Conservation (phyloP, 768 basidiomycete species). For the Leccinum variicolor region DNA sequence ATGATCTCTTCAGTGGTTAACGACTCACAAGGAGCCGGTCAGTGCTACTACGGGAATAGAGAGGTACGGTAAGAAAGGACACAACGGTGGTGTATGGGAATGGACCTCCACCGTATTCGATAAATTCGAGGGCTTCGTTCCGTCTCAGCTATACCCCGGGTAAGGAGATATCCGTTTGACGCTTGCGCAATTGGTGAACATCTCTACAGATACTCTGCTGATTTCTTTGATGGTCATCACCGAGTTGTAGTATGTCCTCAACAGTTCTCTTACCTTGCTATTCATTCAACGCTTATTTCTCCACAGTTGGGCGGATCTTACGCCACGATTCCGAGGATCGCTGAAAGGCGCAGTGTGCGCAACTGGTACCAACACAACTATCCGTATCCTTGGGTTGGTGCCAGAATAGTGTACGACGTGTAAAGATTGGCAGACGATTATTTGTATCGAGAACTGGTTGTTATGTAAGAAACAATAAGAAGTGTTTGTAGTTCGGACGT, state of each 20-base stretch:
- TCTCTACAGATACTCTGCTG: constrained; percentile 61
- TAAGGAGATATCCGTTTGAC: constrained; percentile 30
- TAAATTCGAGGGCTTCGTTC: constrained; percentile 67
- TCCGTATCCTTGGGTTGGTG: constrained; percentile 85
- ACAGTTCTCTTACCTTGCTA: background rate
- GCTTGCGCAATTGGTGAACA: background rate
- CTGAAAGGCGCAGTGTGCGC: constrained; percentile 69
- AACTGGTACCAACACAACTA: constrained; percentile 96
- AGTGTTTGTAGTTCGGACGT: background rate
- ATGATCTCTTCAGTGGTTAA: background rate
- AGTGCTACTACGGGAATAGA: constrained; percentile 69
- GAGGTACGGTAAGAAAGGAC: constrained; percentile 52
- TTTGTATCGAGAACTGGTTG: background rate
- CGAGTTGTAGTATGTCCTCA: constrained; percentile 72
- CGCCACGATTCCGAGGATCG: constrained; percentile 78
- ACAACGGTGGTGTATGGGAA: constrained; percentile 98
- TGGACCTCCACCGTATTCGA: constrained; percentile 88
- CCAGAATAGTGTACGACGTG: constrained; percentile 56
- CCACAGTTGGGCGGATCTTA: constrained; percentile 85
- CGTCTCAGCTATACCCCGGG: constrained; percentile 85
- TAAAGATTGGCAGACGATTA: constrained; percentile 8
- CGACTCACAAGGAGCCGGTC: background rate
- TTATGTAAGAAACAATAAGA: constrained; percentile 11
- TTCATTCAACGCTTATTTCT: background rate
- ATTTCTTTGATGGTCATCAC: constrained; percentile 90